Percentiles rank a stretch among this genome's conserved stretches.
Conservation (phyloP, 257 asterid genomes). For the Penstemon newberryi region DNA sequence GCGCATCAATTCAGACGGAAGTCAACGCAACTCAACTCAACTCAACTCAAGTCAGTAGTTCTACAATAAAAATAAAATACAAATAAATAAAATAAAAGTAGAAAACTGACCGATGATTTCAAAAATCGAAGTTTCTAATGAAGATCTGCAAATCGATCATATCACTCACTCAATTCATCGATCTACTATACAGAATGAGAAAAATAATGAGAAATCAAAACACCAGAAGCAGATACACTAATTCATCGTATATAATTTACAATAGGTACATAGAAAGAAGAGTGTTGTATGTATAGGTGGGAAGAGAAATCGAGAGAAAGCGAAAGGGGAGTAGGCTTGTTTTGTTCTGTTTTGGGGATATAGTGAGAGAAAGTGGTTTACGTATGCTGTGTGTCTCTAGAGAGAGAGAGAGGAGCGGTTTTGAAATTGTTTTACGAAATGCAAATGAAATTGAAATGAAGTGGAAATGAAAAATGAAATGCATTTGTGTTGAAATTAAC, state of each 20-base stretch:
- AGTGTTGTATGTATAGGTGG: constrained; percentile 17
- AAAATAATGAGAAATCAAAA: constrained; percentile 4
- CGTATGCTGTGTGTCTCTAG: constrained; percentile 30
- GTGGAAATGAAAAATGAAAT: constrained; percentile 23
- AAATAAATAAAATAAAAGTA: too few relatives aligned
- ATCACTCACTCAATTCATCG: constrained; percentile 18
- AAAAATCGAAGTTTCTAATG: not conserved
- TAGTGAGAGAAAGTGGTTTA: constrained; percentile 30
- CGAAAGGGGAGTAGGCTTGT: constrained; percentile 19
- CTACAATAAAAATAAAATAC: not conserved
- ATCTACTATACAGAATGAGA: constrained; percentile 29
- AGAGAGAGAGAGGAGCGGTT: constrained; percentile 33
- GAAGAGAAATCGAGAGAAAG: constrained; percentile 39
- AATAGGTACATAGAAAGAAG: constrained; percentile 13
- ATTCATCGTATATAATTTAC: constrained; percentile 20
- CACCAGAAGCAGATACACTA: constrained; percentile 2
- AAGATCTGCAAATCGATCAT: constrained; percentile 31
- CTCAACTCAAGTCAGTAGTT: constrained; percentile 26
- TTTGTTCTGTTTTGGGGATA: not conserved
- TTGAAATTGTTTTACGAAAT: constrained; percentile 32
- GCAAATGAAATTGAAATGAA: constrained; percentile 36
- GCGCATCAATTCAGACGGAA: constrained; percentile 23
- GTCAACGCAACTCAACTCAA: constrained; percentile 33
- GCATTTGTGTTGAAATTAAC: constrained; percentile 48
- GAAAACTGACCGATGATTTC: constrained; percentile 28